Evolutionary conservation across 2,329 filamentous ascomycete species (phyloP), one percentile per base, ranked within the genome.

Genomic region (Neoarthrinium moseri): DNA sequence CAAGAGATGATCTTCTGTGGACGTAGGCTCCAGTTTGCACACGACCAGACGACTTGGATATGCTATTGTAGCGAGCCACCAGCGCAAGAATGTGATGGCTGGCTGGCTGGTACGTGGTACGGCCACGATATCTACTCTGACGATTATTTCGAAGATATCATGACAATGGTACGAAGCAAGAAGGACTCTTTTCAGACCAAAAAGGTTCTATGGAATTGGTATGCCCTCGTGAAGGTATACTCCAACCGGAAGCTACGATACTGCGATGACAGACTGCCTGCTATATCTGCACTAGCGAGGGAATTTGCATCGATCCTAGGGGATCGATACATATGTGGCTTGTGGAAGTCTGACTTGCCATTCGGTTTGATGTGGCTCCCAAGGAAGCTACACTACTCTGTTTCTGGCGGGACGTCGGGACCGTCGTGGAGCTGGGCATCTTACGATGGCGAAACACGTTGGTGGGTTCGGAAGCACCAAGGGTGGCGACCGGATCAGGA

Each of bases 1-100:
- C 41, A 51, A 35, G 48, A 51, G 43, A 45, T 27, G 32, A 13
- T 46, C 24, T 33, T 51, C 13, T 24, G 12, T 11, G 32, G 32
- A 32, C 29, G 46, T 17, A 27, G 33, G 12, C 45, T 51, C 12
- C 36, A 26, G 21, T 39, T 39, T 26, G 6, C 20, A 22, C 5
- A n/a, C 36, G 12, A 39, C 21, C 36, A 39, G 36, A 39, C 36
- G 12, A 39, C 22, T 39, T 39, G 36, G 36, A 6, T 24, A 5
- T 39, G 36, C 21, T 22, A 39, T 17, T 39, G 36, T 13, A n/a
- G 6, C 20, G 18, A 24, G 36, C 10, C 3, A 3, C 18, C 12
- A 39, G 20, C 20, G 11, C 18, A 15, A 24, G 36, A 39, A 26
- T 39, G 20, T 17, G 36, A 39, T 26, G 36, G 22, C 36, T 39